phyloP scores from a whole-genome alignment of 768 basidiomycete species.

The Boletus bicolor region DNA sequence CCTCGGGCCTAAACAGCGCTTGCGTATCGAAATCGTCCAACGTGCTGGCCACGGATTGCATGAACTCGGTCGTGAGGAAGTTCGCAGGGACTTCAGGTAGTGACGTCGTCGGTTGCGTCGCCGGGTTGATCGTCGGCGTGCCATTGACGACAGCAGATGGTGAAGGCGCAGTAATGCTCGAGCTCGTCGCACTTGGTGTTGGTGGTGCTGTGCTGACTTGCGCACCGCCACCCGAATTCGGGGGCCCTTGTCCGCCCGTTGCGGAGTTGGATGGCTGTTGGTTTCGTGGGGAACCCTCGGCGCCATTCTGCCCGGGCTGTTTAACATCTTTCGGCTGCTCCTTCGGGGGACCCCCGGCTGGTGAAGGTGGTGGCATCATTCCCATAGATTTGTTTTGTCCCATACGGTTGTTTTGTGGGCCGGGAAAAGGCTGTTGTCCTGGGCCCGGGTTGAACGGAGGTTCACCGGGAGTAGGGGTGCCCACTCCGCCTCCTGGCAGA shows the following conservation, averaged over 20 bases:
- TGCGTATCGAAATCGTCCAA: slow-evolving; percentile 39
- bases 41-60: slow-evolving; percentile 39
- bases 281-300: slow-evolving; percentile 45
- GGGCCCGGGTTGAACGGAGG: slow-evolving; percentile 38
- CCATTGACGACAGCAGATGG: slow-evolving; percentile 35
- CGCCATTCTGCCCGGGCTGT: slow-evolving; percentile 27
- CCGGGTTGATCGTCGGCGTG: slow-evolving; percentile 29
- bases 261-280: slow-evolving; percentile 29
- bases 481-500: slow-evolving; percentile 33
- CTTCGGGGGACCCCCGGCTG: slow-evolving; percentile 35
- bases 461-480: slow-evolving; percentile 46
- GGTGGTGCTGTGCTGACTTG: slow-evolving; percentile 36
- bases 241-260: slow-evolving; percentile 23
- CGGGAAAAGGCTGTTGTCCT: slow-evolving; percentile 34
- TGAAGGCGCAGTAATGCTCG: slow-evolving; percentile 37
- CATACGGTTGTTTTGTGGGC: slow-evolving; percentile 31
- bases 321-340: slow-evolving; percentile 35
- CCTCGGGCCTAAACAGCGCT: slow-evolving; percentile 42
- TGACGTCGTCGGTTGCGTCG: slow-evolving; percentile 23
- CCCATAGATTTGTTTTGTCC: slow-evolving; percentile 37
- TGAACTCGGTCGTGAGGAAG: slow-evolving; percentile 39
- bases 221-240: slow-evolving; percentile 13
- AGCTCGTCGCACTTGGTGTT: slow-evolving; percentile 33
- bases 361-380: slow-evolving; percentile 54
- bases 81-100: slow-evolving; percentile 26